phyloP scores from a whole-genome alignment of 2,329 filamentous ascomycete genomes.

The Penicillium sp. region DNA sequence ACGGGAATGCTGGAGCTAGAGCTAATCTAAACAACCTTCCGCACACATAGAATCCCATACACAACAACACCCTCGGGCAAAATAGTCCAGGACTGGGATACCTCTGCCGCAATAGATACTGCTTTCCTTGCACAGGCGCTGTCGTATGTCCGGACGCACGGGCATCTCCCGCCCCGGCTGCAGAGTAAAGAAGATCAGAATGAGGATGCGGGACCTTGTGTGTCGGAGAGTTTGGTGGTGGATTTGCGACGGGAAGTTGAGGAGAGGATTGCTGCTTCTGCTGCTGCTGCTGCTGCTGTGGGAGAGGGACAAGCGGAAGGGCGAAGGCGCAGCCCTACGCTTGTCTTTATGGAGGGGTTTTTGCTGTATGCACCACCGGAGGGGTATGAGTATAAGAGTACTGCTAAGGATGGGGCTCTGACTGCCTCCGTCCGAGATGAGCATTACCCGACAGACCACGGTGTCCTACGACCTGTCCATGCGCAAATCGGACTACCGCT shows the following conservation, averaged over 20 bases:
- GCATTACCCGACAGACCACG: slow-evolving; percentile 19
- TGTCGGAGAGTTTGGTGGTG: slow-evolving; percentile 29
- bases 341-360: slow-evolving; percentile 87
- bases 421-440: background rate
- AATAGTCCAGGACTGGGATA: slow-evolving; percentile 87
- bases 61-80: slow-evolving; percentile 51
- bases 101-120: slow-evolving; percentile 74
- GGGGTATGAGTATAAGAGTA: background rate
- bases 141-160: slow-evolving; percentile 67
- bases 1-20: background rate
- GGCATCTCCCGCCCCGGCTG: slow-evolving; percentile 53
- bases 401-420: no score
- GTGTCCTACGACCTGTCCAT: slow-evolving; percentile 30
- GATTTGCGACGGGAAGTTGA: slow-evolving; percentile 29
- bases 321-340: slow-evolving; percentile 26
- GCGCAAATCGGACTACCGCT: slow-evolving; percentile 68
- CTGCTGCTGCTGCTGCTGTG: background rate
- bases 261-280: slow-evolving; percentile 14
- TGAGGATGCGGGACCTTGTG: slow-evolving; percentile 48
- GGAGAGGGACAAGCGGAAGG: no score
- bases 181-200: slow-evolving; percentile 62
- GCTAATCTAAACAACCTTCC: background rate
- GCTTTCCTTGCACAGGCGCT: slow-evolving; percentile 67
- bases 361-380: slow-evolving; percentile 67
- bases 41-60: slow-evolving; percentile 44